A percentile compares a stretch with the other conserved stretches of the same genome.
Evolutionary conservation across 1,284 basidiomycete species (phyloP).

Genomic region (Ceratobasidium sp.): DNA sequence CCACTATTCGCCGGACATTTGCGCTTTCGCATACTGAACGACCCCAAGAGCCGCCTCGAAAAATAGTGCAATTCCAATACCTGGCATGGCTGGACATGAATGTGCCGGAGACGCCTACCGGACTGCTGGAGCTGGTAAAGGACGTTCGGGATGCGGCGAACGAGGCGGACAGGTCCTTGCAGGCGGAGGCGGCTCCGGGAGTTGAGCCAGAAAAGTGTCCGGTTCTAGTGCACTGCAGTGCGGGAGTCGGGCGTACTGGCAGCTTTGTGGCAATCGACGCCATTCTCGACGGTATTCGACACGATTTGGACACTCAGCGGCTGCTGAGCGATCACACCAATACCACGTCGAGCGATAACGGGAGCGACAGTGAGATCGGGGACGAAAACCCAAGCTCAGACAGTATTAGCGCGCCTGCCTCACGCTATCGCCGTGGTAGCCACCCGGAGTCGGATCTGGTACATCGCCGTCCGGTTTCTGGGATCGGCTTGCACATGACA

Average conservation of each 20-base stretch:
- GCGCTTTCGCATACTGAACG: constrained; percentile 69
- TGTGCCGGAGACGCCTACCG: constrained; percentile 82
- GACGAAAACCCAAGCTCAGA: constrained; percentile 15
- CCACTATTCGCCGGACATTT: constrained; percentile 74
- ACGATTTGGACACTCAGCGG: constrained; percentile 61
- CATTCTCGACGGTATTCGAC: constrained; percentile 78
- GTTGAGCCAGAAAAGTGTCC: constrained; percentile 60
- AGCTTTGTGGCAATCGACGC: constrained; percentile 92
- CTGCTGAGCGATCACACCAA: not conserved
- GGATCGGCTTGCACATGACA: not conserved
- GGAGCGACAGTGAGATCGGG: constrained; percentile 26
- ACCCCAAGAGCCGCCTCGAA: constrained; percentile 67
- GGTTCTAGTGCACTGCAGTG: constrained; percentile 83
- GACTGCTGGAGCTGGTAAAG: constrained; percentile 74
- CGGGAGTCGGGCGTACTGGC: constrained; percentile 91
- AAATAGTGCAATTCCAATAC: constrained; percentile 80
- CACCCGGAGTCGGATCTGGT: constrained; percentile 15
- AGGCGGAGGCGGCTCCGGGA: constrained; percentile 48
- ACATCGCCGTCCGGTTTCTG: not conserved
- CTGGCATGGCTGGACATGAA: constrained; percentile 95
- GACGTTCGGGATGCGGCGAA: constrained; percentile 67
- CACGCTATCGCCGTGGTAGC: not conserved
- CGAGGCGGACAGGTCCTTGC: constrained; percentile 62
- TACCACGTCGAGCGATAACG: constrained; percentile 5
- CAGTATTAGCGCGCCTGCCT: not conserved